phyloP scores from a whole-genome alignment of 768 basidiomycete genomes.

The Phlegmacium glaucopus region DNA sequence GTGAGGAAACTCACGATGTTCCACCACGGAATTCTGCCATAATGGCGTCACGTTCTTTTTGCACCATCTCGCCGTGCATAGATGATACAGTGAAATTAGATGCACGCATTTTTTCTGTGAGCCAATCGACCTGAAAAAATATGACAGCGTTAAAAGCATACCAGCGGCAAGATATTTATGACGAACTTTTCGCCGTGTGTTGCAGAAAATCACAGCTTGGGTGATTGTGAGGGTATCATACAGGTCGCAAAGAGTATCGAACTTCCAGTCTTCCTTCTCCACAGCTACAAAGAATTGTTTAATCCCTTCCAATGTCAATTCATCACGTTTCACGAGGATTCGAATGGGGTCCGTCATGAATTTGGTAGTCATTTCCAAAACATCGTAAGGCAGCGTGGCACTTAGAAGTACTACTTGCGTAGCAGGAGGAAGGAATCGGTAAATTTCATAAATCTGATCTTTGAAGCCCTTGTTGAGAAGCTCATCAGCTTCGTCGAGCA shows the following conservation, averaged over 20 bases:
- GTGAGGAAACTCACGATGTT: conserved; percentile 62
- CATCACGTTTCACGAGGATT: conserved; percentile 98
- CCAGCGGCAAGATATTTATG: conserved; percentile 3
- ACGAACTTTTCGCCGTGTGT: conserved; percentile 90
- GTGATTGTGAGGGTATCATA: conserved; percentile 99
- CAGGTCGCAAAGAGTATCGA: conserved; percentile 94
- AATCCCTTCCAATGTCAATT: conserved; percentile 94
- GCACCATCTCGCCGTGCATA: conserved; percentile 96
- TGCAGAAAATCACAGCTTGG: conserved; percentile 99
- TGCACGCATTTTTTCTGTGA: conserved; percentile 98
- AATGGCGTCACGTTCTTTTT: conserved; percentile 92
- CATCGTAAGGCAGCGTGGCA: conserved; percentile 94
- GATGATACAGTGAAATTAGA: conserved; percentile 98
- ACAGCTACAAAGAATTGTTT: conserved; percentile 98
- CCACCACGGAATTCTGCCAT: conserved; percentile 97
- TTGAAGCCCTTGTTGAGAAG: conserved; percentile 98
- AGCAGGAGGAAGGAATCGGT: conserved; percentile 94
- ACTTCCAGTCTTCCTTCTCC: conserved; percentile 99
- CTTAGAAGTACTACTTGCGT: conserved; percentile 97
- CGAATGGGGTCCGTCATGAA: conserved; percentile 99
- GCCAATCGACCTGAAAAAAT: conserved; percentile 79
- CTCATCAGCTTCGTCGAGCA: conserved; percentile 95
- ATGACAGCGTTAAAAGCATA: background rate
- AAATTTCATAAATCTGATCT: conserved; percentile 99
- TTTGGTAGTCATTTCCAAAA: conserved; percentile 98